These are phyloP conservation scores for Neopestalotiopsis clavispora DNA, from an alignment of 2,329 filamentous ascomycete genomes.

Conservation along the genomic window DNA sequence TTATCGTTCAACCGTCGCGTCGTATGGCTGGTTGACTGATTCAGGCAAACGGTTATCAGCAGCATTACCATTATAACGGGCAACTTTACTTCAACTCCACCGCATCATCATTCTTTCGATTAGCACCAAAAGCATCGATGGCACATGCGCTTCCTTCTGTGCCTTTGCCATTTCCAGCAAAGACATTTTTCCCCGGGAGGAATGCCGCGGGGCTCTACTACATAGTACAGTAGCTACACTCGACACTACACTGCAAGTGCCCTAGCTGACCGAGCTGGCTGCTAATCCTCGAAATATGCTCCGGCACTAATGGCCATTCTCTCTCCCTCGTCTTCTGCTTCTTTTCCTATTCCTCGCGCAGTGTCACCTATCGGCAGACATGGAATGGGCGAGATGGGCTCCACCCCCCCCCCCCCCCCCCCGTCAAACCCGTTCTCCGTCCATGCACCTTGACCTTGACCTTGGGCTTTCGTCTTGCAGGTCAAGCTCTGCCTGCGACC, in stretches of 20 bases:
- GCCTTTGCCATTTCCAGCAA: background rate
- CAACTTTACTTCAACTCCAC: background rate
- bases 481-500: background rate
- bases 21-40: background rate
- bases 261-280: background rate
- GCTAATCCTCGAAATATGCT: slow-evolving; percentile 3
- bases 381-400: background rate
- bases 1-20: no score
- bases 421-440: background rate
- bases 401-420: background rate
- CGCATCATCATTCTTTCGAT: background rate
- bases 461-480: background rate
- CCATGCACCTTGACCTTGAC: no score
- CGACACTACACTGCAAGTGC: background rate
- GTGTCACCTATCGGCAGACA: background rate
- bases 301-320: slow-evolving; percentile 4
- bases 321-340: background rate
- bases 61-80: background rate
- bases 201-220: background rate
- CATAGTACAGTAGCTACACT: no score
- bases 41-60: background rate
- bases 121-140: background rate
- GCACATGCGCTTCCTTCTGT: background rate
- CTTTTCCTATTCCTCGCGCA: background rate
- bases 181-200: background rate